phyloP scores from a whole-genome alignment of 2,329 filamentous ascomycete genomes.

The Pseudogymnoascus sp. region DNA sequence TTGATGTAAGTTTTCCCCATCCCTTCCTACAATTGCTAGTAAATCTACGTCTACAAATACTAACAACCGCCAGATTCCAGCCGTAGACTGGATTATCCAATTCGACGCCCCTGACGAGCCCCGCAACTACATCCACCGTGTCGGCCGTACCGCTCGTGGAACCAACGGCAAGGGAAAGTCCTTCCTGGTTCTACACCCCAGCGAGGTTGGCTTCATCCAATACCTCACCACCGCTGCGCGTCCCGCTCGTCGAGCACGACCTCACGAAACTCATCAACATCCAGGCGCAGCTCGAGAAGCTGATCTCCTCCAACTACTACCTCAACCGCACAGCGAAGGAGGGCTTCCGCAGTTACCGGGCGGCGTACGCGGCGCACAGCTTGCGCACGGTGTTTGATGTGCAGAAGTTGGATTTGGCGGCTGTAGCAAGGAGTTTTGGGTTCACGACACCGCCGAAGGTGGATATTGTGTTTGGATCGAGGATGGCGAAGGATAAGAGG shows the following conservation, averaged over 20 bases:
- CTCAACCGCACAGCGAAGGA: conserved; percentile 79
- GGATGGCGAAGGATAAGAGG: conserved; percentile 69
- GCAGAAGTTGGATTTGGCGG: conserved; percentile 72
- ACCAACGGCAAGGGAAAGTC: conserved; percentile 77
- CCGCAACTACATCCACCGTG: conserved; percentile 88
- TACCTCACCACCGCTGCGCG: conserved; percentile 85
- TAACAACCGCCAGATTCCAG: conserved; percentile 57
- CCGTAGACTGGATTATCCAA: conserved; percentile 94
- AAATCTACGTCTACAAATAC: conserved; percentile 18
- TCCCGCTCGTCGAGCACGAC: conserved; percentile 93
- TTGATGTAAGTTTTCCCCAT: conserved; percentile 58
- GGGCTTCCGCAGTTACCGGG: conserved; percentile 82
- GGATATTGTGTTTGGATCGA: conserved; percentile 70
- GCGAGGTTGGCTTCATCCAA: conserved; percentile 84
- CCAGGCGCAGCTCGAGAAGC: conserved; percentile 84
- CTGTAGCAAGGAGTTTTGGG: conserved; percentile 79
- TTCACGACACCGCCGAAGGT: conserved; percentile 72
- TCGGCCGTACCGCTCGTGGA: conserved; percentile 88
- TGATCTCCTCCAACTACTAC: conserved; percentile 94
- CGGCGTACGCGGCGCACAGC: conserved; percentile 86
- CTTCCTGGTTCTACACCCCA: conserved; percentile 88
- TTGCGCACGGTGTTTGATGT: conserved; percentile 80
- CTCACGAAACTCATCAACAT: conserved; percentile 93
- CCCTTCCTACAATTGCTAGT: background rate
- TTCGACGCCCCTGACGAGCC: conserved; percentile 92